Evolutionary conservation across 768 basidiomycete genomes (phyloP).

Genomic region (Phaeotremella fagi): DNA sequence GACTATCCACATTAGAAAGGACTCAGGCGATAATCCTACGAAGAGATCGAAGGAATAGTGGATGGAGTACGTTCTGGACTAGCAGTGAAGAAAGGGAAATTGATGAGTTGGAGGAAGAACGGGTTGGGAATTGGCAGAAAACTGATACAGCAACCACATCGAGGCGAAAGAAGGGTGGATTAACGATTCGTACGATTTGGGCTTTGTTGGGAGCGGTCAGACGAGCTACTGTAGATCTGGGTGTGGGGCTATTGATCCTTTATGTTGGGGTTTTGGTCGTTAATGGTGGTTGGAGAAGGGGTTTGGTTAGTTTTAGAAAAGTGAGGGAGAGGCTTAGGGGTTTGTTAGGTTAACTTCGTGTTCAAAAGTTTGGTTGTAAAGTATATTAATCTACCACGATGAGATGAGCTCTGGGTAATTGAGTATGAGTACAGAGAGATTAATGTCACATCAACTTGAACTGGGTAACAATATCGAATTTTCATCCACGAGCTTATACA

Average conservation of each 20-base stretch:
- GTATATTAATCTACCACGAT: too few relatives aligned
- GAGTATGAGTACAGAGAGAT: too few relatives aligned
- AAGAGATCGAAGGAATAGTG: conserved; percentile 17
- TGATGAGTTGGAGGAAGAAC: conserved; percentile 28
- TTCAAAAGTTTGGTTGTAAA: too few relatives aligned
- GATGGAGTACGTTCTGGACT: conserved; percentile 28
- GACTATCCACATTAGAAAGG: conserved; percentile 37
- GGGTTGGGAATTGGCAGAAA: conserved; percentile 3
- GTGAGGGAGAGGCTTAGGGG: conserved; percentile 9
- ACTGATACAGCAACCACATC: neutral
- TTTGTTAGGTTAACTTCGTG: neutral
- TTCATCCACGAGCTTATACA: too few relatives aligned
- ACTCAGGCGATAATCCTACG: conserved; percentile 35
- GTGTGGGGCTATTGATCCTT: conserved; percentile 27
- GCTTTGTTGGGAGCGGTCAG: conserved; percentile 24
- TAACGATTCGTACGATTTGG: conserved; percentile 25
- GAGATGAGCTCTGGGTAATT: too few relatives aligned
- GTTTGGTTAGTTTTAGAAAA: conserved; percentile 18
- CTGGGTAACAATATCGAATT: too few relatives aligned
- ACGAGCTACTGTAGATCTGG: conserved; percentile 34
- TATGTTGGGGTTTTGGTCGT: conserved; percentile 22
- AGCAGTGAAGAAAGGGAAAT: conserved; percentile 28
- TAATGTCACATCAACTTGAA: too few relatives aligned
- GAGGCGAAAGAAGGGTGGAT: conserved; percentile 7
- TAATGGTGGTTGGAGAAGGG: conserved; percentile 23